Base-by-base conservation (phyloP, 2,329 filamentous ascomycete genomes). In the Pseudogymnoascus sp. region DNA sequence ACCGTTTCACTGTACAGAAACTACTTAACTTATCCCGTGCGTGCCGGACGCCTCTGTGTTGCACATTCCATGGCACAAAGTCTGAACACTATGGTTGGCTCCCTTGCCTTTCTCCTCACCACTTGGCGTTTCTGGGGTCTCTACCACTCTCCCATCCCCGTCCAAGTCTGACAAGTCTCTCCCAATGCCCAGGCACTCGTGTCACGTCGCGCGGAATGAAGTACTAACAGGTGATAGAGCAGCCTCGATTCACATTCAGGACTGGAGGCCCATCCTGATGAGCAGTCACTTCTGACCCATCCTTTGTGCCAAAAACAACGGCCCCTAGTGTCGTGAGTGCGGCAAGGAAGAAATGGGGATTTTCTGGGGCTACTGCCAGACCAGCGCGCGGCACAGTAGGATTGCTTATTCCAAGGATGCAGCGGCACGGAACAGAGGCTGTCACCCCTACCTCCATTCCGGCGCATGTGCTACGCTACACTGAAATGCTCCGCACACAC, bases 121-220 rank as follows among this genome's bases (percentile, higher is more conserved):
- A 56, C 49, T 56, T 56, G 49, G 49, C 49, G 11, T 56, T 14
- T 56, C 49, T 34, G 7, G 49, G 49, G 28, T 34, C 49, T 56
- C 28, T 56, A 11, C 16, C n/a, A 34, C 49, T 34, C 43, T 49
- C 42, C 42, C 12, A 34, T 34, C 28, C 28, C 18, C 46, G 8
- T 53, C 28, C 49, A 56, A 21, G 49, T 56, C 16, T 8, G 9
- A 34, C 49, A 9, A 5, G 28, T 34, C 28, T 18, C 28, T 34
- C 16, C 28, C 28, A 3, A n/a, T 25, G 6, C 49, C 49, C 12
- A 12, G 49, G 28, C 28, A 31, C 28, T 31, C 28, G 8, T 9
- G 5, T 12, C 16, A 34, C 14, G 28, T 56, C 5, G n/a, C 18
- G n/a, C 28, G 49, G 28, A 56, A 36, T 56, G n/a, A 56, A 5